phyloP scores from a whole-genome alignment of 192 early-diverging fungal genomes.

The Anaeromyces robustus region DNA sequence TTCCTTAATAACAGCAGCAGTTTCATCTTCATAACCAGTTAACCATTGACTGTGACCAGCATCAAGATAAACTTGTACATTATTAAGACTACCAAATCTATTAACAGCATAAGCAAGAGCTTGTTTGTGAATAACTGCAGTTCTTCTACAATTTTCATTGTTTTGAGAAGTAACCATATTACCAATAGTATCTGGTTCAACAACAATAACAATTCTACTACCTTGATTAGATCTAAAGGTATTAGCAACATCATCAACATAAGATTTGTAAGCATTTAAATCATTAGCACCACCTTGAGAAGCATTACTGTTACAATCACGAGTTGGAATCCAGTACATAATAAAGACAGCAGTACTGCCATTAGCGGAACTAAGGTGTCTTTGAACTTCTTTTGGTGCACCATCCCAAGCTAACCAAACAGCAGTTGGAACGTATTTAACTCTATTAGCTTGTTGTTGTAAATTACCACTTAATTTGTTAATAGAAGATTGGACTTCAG shows the following conservation, averaged over 20 bases:
- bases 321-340: background rate
- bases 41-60: constrained; percentile 26
- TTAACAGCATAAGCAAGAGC: constrained; percentile 25
- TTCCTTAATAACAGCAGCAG: constrained; percentile 9
- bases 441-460: background rate
- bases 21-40: constrained; percentile 9
- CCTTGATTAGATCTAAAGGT: background rate
- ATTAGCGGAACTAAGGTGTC: background rate
- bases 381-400: background rate
- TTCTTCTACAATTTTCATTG: constrained; percentile 8
- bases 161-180: constrained; percentile 21
- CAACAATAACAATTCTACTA: constrained; percentile 14
- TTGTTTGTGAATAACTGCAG: constrained; percentile 11
- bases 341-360: background rate
- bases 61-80: constrained; percentile 19
- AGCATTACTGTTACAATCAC: background rate
- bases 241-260: background rate
- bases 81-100: constrained; percentile 8
- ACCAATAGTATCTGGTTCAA: constrained; percentile 23
- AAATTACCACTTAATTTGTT: background rate
- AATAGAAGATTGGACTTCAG: background rate
- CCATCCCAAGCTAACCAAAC: background rate
- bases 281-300: background rate
- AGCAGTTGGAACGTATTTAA: background rate
- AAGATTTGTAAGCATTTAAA: background rate